Conservation (phyloP, 768 basidiomycete species). For the Coprinopsis sp. region DNA sequence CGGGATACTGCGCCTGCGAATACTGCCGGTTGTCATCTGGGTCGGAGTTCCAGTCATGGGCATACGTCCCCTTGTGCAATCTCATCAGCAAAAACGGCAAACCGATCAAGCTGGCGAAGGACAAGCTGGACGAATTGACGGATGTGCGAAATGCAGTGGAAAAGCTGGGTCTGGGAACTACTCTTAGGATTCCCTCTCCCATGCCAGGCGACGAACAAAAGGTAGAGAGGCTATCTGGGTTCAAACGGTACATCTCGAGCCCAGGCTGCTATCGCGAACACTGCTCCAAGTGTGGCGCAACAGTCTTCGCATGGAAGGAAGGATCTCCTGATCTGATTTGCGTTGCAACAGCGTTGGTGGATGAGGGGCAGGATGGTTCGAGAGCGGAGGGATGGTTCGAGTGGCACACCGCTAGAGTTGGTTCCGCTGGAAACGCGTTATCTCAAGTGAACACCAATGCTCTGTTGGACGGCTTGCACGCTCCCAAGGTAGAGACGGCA, state of each 20-base stretch:
- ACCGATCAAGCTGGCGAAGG: conserved; percentile 14
- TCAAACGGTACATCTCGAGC: conserved; percentile 27
- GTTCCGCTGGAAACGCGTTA: conserved; percentile 2
- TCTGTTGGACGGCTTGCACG: not conserved
- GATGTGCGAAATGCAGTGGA: not conserved
- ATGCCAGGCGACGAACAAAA: not conserved
- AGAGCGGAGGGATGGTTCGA: conserved; percentile 24
- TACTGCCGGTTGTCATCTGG: conserved; percentile 24
- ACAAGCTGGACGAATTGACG: conserved; percentile 2
- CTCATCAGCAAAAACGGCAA: conserved; percentile 14
- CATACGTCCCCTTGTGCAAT: conserved; percentile 23
- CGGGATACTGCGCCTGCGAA: conserved; percentile 26
- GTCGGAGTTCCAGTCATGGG: conserved; percentile 24
- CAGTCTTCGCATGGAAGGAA: conserved; percentile 24
- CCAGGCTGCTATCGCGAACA: conserved; percentile 26
- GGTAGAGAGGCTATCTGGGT: conserved; percentile 15
- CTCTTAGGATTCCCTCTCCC: not conserved
- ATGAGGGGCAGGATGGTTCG: conserved; percentile 20
- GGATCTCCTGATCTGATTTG: conserved; percentile 19
- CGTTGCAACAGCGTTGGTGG: conserved; percentile 25
- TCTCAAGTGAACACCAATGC: not conserved
- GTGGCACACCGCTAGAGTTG: conserved; percentile 13
- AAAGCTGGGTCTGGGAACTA: not conserved
- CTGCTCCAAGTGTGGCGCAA: conserved; percentile 27
- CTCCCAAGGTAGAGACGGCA: not conserved